These are phyloP conservation scores for Termitomyces sp. DNA, from an alignment of 768 basidiomycete genomes.

Conservation along the genomic window DNA sequence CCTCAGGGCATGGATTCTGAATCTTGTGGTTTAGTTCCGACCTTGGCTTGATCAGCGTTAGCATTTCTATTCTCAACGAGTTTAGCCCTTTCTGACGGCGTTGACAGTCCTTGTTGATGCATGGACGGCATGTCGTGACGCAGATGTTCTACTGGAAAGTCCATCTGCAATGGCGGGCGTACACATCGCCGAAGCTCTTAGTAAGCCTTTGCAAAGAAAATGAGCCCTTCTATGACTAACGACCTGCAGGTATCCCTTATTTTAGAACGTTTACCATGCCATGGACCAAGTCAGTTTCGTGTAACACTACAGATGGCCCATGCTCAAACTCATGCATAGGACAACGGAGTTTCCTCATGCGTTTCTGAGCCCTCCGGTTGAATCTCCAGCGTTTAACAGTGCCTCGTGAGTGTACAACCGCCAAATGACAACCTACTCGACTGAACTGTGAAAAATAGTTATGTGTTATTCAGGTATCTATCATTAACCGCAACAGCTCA, in stretches of 20 bases:
- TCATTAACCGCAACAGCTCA: neutral
- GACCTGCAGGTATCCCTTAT: slow-evolving; percentile 43
- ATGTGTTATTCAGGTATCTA: slow-evolving; percentile 52
- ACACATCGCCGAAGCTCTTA: slow-evolving; percentile 64
- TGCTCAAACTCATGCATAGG: slow-evolving; percentile 18
- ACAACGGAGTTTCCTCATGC: slow-evolving; percentile 62
- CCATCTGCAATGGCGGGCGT: slow-evolving; percentile 69
- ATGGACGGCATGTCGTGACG: slow-evolving; percentile 59
- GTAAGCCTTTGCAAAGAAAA: slow-evolving; percentile 21
- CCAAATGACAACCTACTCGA: neutral
- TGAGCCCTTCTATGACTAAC: slow-evolving; percentile 20
- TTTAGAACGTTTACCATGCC: slow-evolving; percentile 64
- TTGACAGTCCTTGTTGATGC: slow-evolving; percentile 49
- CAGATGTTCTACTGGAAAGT: slow-evolving; percentile 61
- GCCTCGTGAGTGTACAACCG: slow-evolving; percentile 36
- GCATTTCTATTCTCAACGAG: slow-evolving; percentile 14
- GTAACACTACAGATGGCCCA: neutral
- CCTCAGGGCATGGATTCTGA: neutral
- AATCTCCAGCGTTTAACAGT: slow-evolving; percentile 55
- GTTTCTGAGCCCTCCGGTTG: slow-evolving; percentile 58
- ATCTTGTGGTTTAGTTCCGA: slow-evolving; percentile 37
- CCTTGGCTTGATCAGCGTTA: slow-evolving; percentile 60
- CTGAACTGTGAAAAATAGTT: slow-evolving; percentile 23
- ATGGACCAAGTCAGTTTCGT: slow-evolving; percentile 41
- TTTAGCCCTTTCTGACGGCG: neutral